A percentile compares a stretch with the other conserved stretches of the same genome.
These are phyloP conservation scores for Neofusicoccum ribis DNA, from an alignment of 2,329 filamentous ascomycete species.

Conservation along the genomic window DNA sequence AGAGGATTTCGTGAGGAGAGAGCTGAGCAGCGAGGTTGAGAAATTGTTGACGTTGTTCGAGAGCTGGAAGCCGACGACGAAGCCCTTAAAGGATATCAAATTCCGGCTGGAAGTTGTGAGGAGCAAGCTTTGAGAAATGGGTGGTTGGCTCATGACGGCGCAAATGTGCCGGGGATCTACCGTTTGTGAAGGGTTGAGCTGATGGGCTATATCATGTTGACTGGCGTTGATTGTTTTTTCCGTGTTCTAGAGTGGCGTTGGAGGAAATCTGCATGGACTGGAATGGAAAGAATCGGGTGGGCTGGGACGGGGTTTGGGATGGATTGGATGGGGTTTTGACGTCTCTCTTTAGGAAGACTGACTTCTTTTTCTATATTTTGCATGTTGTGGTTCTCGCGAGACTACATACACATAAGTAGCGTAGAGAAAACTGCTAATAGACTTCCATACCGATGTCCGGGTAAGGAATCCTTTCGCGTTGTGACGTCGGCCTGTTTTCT, in stretches of 20 bases:
- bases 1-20: conserved; percentile 83
- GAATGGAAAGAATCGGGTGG: too few species aligned
- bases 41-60: conserved; percentile 86
- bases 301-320: neutral
- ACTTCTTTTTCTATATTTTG: neutral
- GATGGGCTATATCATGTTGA: neutral
- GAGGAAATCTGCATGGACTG: neutral
- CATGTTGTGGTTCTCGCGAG: neutral
- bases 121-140: conserved; percentile 65
- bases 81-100: conserved; percentile 92
- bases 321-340: neutral
- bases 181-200: neutral
- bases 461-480: too few species aligned
- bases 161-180: neutral
- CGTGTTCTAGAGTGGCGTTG: neutral
- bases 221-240: conserved; percentile 1
- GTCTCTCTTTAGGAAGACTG: neutral
- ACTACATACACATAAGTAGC: neutral
- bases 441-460: neutral
- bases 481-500: too few species aligned
- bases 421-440: conserved; percentile 11
- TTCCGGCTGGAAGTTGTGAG: conserved; percentile 89
- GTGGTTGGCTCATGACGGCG: neutral
- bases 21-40: conserved; percentile 73
- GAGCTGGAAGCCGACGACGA: conserved; percentile 86